Evolutionary conservation across 441 rosid genomes (phyloP), one percentile per base, ranked within the genome.

Genomic region (Manihot esculenta): DNA sequence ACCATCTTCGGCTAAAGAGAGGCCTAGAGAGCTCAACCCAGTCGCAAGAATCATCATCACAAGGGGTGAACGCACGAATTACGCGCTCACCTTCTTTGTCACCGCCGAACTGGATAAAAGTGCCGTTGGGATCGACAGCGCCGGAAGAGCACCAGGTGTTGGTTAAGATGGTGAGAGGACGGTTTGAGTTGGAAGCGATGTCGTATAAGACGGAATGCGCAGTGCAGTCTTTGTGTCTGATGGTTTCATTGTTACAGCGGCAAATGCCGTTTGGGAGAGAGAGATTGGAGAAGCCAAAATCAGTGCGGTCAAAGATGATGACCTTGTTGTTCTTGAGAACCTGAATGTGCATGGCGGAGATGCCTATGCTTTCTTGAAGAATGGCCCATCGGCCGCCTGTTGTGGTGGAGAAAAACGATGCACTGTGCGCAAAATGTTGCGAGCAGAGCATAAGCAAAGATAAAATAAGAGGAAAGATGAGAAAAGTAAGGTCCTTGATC

Each of bases 261-360:
- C 90, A 86, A 9, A 69, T 70, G 24, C 76, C 75, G 26, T 50
- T 2, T 0, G 88, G 83, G 45, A 86, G 82, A 58, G 87, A 81
- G 67, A 86, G 59, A 72, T 86, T 84, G 65, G 88, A 84, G 51
- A 11, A 68, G 45, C 89, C 89, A 57, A 81, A 56, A 64, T 86
- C 90, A 26, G 88, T 86, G 54, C 90, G 86, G 76, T 94, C 98
- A 70, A 88, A 94, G 70, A 94, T 85, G 77, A 94, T 74, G 60
- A 94, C 92, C 72, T 86, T 84, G 84, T 86, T 82, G 77, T 88
- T 80, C 61, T 77, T 81, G 61, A 94, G 86, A 51, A 94, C 82
- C 56, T 94, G 98, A 93, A 91, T 88, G 81, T 91, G 98, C 97
- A 94, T 89, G 77, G 96, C 92, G n/a, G 94, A 85, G 68, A 92